phyloP scores from a whole-genome alignment of 805 yeast genomes.

The Yamadazyma insecticola region DNA sequence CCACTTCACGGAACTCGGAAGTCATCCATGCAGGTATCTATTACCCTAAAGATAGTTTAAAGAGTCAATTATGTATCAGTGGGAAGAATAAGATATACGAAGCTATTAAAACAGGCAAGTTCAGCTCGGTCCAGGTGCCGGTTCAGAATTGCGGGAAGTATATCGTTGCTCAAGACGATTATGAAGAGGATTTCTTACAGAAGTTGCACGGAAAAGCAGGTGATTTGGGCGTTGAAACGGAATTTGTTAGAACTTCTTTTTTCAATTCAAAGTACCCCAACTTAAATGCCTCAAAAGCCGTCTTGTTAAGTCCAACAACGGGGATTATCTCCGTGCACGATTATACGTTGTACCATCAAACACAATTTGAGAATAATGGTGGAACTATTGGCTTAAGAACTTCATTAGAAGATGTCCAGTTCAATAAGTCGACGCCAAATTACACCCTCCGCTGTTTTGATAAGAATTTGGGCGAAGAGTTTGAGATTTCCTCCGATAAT shows the following conservation, averaged over 20 bases:
- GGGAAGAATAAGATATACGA: slow-evolving; percentile 71
- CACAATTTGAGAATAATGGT: slow-evolving; percentile 49
- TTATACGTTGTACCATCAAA: slow-evolving; percentile 54
- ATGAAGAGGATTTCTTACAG: slow-evolving; percentile 56
- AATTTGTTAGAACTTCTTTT: slow-evolving; percentile 42
- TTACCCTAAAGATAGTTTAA: slow-evolving; percentile 65
- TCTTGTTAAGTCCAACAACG: slow-evolving; percentile 72
- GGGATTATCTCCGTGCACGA: slow-evolving; percentile 85
- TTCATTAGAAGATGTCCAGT: slow-evolving; percentile 40
- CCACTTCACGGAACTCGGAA: slow-evolving; percentile 87
- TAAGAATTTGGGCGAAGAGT: slow-evolving; percentile 21
- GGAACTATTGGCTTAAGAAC: slow-evolving; percentile 69
- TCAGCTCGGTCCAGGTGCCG: slow-evolving; percentile 37
- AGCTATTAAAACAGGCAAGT: slow-evolving; percentile 31
- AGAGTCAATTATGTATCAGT: slow-evolving; percentile 63
- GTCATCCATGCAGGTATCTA: slow-evolving; percentile 91
- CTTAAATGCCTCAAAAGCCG: slow-evolving; percentile 57
- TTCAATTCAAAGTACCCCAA: slow-evolving; percentile 59
- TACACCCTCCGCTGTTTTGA: slow-evolving; percentile 23
- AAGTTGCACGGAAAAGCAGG: slow-evolving; percentile 34
- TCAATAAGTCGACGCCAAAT: slow-evolving; percentile 14
- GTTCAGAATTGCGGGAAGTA: slow-evolving; percentile 71
- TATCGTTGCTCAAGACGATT: slow-evolving; percentile 76
- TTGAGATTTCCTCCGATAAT: slow-evolving; percentile 46
- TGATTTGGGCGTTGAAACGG: slow-evolving; percentile 51